These are phyloP conservation scores for Chrysophaeum taylorii DNA, from an alignment of 352 stramenopile species.

Conservation along the genomic window DNA sequence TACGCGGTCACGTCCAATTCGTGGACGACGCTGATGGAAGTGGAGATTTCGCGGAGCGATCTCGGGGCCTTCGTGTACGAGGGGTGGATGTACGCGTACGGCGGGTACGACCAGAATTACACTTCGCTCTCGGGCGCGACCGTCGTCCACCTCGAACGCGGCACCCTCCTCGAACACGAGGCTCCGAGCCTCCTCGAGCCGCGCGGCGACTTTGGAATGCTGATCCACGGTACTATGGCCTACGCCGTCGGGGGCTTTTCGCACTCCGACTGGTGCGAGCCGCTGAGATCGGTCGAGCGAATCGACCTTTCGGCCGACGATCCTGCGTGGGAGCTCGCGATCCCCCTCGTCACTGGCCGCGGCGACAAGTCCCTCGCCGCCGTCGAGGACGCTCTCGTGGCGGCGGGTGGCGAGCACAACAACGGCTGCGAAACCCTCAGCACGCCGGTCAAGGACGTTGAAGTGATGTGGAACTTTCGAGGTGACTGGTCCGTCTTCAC, in stretches of 20 bases:
- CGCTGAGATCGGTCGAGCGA: not conserved
- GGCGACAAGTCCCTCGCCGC: not conserved
- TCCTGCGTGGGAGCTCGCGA: no score
- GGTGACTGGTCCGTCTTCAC: no score
- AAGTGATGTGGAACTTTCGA: no score
- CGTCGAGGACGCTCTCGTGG: not conserved
- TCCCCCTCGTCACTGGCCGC: not conserved
- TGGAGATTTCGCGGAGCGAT: not conserved
- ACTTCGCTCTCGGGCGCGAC: not conserved
- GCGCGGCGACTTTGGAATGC: slow-evolving; percentile 3
- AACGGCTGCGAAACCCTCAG: not conserved
- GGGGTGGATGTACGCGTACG: not conserved
- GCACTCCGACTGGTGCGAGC: not conserved
- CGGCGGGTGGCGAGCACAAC: slow-evolving; percentile 7
- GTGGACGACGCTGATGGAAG: not conserved
- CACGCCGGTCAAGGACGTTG: no score
- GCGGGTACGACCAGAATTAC: slow-evolving; percentile 8
- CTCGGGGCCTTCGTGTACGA: not conserved
- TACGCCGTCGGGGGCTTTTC: not conserved
- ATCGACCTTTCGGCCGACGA: not conserved
- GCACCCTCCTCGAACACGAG: not conserved
- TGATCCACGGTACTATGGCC: not conserved
- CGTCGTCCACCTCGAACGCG: not conserved
- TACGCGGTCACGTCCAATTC: not conserved
- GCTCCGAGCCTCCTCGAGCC: not conserved